Base-by-base conservation (phyloP, 2,329 filamentous ascomycete species). In the Chaetomiaceae sp. region DNA sequence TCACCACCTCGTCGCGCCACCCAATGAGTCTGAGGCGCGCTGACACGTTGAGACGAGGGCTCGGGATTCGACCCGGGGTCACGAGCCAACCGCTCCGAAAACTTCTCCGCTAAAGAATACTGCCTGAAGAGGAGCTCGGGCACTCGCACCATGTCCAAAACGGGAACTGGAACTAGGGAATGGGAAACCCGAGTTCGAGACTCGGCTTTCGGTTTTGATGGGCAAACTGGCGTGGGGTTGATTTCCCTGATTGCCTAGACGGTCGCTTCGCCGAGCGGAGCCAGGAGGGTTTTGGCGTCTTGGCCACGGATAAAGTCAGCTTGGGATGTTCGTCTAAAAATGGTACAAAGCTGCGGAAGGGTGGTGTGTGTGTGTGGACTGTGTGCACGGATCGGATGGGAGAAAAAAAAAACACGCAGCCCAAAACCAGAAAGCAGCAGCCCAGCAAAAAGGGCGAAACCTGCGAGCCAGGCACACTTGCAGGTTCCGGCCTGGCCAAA, bases 11-110 rank as follows among this genome's bases (percentile, higher is more conserved):
- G 41, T 48, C 50, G 45, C 54, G 37, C 33, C 18, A 16, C 46
- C 49, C 46, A 53, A 41, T 48, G 37, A 21, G 38, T 51, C 44
- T 44, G 34, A 54, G 38, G 46, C 49, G 49, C 49, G 38, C 50
- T 27, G 14, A 16, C 45, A 51, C 47, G 49, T 57, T 36, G 42
- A 40, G 43, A 16, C 41, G 30, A 20, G 20, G 34, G 14, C 43
- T 14, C 20, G n/a, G 13, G 32, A 11, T 37, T 29, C 18, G 11
- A 16, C n/a, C n/a, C n/a, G n/a, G n/a, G 14, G 42, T 9, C 33
- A 27, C n/a, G 44, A 47, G 44, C 37, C 44, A 37, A 38, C 14
- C 41, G 30, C 21, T n/a, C 16, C 20, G n/a, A n/a, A n/a, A n/a
- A n/a, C n/a, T n/a, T n/a, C n/a, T n/a, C n/a, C n/a, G n/a, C n/a